phyloP scores from a whole-genome alignment of 805 yeast genomes.

The Peterozyma xylosa region DNA sequence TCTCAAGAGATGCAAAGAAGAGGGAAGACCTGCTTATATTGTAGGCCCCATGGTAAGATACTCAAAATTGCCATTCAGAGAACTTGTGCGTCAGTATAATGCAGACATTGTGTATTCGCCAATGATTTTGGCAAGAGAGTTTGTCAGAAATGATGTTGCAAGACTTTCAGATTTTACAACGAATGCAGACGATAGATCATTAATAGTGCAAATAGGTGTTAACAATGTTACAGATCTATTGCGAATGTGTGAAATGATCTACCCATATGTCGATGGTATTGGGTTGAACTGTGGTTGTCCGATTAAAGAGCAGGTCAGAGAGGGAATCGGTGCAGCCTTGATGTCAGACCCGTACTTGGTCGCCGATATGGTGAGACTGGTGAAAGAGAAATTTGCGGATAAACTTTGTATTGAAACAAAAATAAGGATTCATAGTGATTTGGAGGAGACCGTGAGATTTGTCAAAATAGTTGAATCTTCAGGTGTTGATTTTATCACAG shows the following conservation, averaged over 20 bases:
- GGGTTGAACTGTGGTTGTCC: constrained; percentile 98
- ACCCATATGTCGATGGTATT: constrained; percentile 86
- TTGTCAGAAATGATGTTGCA: constrained; percentile 78
- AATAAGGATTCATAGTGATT: constrained; percentile 77
- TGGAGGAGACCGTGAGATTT: constrained; percentile 63
- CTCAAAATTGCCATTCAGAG: constrained; percentile 88
- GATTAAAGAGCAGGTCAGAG: constrained; percentile 86
- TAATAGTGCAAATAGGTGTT: constrained; percentile 87
- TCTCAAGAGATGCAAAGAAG: constrained; percentile 35
- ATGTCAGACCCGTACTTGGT: constrained; percentile 80
- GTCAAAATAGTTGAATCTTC: constrained; percentile 71
- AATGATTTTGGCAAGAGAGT: constrained; percentile 94
- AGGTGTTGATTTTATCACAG: constrained; percentile 91
- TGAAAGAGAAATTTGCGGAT: constrained; percentile 67
- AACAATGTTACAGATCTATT: constrained; percentile 76
- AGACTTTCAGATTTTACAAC: constrained; percentile 82
- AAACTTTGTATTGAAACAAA: constrained; percentile 80
- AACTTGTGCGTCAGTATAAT: constrained; percentile 62
- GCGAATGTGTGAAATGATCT: constrained; percentile 82
- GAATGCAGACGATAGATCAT: constrained; percentile 56
- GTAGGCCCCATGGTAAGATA: constrained; percentile 98
- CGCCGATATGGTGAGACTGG: constrained; percentile 76
- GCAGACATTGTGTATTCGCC: constrained; percentile 89
- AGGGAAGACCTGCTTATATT: constrained; percentile 50
- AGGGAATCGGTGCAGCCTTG: constrained; percentile 95